Conservation (phyloP, 176 grass and related monocot species). For the Themeda triandra region DNA sequence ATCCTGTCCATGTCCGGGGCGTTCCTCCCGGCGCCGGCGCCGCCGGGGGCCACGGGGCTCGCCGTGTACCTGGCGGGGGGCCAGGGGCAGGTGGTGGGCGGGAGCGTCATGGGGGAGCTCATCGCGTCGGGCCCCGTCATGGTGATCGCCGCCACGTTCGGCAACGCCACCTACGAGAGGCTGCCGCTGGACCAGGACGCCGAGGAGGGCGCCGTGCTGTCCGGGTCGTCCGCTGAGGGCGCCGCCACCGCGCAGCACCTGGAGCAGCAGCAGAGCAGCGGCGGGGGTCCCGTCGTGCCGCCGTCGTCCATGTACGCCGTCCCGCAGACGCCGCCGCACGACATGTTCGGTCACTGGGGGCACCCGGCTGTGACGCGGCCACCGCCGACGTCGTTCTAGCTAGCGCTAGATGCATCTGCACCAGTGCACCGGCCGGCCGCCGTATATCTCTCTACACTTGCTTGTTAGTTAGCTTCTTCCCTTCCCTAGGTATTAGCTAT, state of each 20-base stretch:
- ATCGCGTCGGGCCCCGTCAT: slow-evolving; percentile 83
- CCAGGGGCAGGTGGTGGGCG: slow-evolving; percentile 84
- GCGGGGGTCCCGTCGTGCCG: slow-evolving; percentile 28
- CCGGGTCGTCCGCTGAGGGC: slow-evolving; percentile 47
- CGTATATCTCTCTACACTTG: not conserved
- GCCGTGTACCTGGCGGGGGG: slow-evolving; percentile 79
- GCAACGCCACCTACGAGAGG: slow-evolving; percentile 86
- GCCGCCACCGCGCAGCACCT: slow-evolving; percentile 34
- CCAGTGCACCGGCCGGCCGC: not conserved
- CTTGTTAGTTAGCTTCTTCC: slow-evolving; percentile 23
- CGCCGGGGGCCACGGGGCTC: slow-evolving; percentile 62
- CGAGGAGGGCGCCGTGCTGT: slow-evolving; percentile 42
- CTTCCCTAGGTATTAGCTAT: slow-evolving; percentile 21
- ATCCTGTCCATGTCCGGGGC: slow-evolving; percentile 77
- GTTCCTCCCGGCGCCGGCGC: slow-evolving; percentile 75
- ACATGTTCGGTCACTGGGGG: slow-evolving; percentile 76
- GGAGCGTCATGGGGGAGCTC: slow-evolving; percentile 81
- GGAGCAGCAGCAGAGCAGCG: slow-evolving; percentile 39
- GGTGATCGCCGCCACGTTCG: slow-evolving; percentile 90
- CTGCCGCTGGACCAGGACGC: slow-evolving; percentile 67
- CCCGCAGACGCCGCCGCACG: slow-evolving; percentile 45
- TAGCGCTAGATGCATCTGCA: not conserved
- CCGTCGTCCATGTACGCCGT: slow-evolving; percentile 54
- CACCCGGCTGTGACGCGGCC: slow-evolving; percentile 46
- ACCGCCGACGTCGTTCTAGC: slow-evolving; percentile 49